phyloP scores from a whole-genome alignment of 2,329 filamentous ascomycete species.

The Trichophaea hybrida region DNA sequence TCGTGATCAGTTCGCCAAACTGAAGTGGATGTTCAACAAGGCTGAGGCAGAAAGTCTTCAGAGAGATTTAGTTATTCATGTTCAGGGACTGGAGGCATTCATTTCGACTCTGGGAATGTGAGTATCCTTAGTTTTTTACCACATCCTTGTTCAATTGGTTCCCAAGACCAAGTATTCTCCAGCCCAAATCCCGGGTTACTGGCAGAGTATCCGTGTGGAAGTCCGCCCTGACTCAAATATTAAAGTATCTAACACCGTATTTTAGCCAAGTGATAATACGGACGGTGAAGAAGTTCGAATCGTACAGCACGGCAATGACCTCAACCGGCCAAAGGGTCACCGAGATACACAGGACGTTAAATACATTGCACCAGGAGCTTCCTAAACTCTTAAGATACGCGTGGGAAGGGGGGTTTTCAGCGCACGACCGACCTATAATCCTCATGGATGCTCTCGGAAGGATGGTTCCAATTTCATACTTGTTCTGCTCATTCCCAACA shows the following conservation, averaged over 20 bases:
- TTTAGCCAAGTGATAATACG: neutral
- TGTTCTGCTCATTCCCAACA: too few species aligned
- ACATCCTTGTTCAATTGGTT: neutral
- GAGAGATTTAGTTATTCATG: neutral
- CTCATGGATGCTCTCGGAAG: neutral
- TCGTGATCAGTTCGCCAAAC: neutral
- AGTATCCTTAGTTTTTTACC: neutral
- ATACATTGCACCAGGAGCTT: neutral
- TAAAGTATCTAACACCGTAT: neutral
- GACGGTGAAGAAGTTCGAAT: neutral
- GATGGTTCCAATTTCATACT: neutral
- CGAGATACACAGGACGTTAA: neutral
- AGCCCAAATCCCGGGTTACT: too few species aligned
- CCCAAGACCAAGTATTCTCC: neutral
- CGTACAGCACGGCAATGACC: neutral
- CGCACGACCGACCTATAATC: neutral
- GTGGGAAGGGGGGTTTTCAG: neutral
- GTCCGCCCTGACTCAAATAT: neutral
- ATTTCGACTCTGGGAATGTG: neutral
- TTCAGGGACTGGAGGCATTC: neutral
- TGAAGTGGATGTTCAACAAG: neutral
- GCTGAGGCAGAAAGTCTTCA: neutral
- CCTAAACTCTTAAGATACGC: neutral
- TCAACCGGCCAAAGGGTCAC: neutral
- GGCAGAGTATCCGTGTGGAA: neutral